Evolutionary conservation across 2,329 filamentous ascomycete genomes (phyloP).

Genomic region (Cladophialophora bantiana): DNA sequence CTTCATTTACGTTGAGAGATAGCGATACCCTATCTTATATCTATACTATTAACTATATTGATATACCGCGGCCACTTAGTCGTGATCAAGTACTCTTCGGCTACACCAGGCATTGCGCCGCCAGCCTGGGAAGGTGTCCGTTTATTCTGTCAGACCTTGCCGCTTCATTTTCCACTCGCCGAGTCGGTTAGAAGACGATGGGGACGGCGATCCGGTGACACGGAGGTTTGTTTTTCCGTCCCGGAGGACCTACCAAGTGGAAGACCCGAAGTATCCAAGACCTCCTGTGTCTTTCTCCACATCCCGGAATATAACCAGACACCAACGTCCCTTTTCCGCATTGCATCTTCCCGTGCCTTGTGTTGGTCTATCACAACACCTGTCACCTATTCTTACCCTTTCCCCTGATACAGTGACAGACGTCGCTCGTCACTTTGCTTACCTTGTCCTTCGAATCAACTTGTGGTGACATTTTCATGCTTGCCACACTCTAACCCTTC

Average conservation of each 20-base stretch:
- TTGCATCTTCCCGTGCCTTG: neutral
- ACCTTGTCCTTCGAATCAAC: neutral
- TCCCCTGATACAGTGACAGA: neutral
- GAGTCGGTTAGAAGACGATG: too few species aligned
- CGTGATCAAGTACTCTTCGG: too few species aligned
- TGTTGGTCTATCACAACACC: constrained; percentile 7
- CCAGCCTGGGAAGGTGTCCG: too few species aligned
- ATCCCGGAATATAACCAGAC: constrained; percentile 6
- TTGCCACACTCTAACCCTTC: constrained; percentile 20
- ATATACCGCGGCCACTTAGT: too few species aligned
- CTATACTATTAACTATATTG: too few species aligned
- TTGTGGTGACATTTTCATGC: constrained; percentile 24
- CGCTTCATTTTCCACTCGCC: too few species aligned
- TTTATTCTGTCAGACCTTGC: too few species aligned
- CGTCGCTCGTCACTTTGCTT: neutral
- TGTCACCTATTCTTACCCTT: neutral
- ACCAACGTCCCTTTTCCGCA: neutral
- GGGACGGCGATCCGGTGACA: too few species aligned
- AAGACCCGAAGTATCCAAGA: neutral
- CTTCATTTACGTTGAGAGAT: too few species aligned
- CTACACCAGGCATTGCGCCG: too few species aligned
- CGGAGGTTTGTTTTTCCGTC: too few species aligned
- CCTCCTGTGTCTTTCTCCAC: constrained; percentile 1
- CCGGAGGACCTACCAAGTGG: neutral
- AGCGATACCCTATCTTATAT: too few species aligned